A percentile compares a stretch with the other conserved stretches of the same genome.
Evolutionary conservation across 129 eudicot genomes (phyloP).

Genomic region (Saposhnikovia divaricata): DNA sequence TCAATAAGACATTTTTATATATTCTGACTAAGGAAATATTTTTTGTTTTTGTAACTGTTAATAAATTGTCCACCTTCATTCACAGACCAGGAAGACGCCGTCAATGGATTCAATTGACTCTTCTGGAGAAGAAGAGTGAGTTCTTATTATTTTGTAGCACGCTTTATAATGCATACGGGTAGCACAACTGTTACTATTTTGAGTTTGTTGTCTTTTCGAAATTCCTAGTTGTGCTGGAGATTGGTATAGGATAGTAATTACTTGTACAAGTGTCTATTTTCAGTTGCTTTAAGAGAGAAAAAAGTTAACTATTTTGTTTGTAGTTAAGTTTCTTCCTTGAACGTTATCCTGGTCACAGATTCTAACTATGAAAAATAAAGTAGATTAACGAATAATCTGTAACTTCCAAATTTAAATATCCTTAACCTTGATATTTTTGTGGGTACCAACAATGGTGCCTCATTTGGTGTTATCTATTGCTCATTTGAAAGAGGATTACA

Average conservation of each 20-base stretch:
- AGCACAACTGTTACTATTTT: neutral
- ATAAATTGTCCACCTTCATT: slow-evolving; percentile 7
- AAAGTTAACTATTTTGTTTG: too few species aligned
- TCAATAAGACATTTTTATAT: neutral
- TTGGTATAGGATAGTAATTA: neutral
- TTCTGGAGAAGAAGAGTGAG: slow-evolving; percentile 99
- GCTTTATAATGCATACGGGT: slow-evolving; percentile 3
- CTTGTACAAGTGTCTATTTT: too few species aligned
- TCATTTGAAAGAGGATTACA: neutral
- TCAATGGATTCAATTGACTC: slow-evolving; percentile 82
- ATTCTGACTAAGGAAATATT: neutral
- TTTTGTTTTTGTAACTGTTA: neutral
- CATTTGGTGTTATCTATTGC: neutral
- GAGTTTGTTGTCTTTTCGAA: neutral
- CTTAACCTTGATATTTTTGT: neutral
- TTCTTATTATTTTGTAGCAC: slow-evolving; percentile 6
- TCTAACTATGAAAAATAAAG: too few species aligned
- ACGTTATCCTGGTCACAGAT: neutral
- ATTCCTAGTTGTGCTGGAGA: neutral
- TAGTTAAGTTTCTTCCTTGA: neutral
- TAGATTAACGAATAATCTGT: neutral
- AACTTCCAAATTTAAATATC: neutral
- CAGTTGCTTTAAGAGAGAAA: neutral
- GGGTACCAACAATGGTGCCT: neutral
- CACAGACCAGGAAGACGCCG: slow-evolving; percentile 71